These are phyloP conservation scores for Usnea hakonensis DNA, from an alignment of 495 filamentous ascomycete genomes.

Conservation along the genomic window DNA sequence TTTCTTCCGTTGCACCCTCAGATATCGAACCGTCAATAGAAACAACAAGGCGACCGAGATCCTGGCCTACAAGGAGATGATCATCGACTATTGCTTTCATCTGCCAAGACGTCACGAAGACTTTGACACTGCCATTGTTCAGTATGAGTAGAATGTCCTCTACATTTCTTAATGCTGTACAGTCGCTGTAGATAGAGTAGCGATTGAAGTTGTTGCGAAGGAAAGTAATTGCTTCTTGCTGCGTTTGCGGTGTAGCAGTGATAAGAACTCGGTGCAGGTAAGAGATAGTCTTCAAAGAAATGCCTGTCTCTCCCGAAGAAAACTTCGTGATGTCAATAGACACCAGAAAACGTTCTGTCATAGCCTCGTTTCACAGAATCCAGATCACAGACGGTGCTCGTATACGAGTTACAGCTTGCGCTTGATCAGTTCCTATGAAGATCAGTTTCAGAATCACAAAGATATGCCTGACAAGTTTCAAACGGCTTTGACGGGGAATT, in stretches of 20 bases:
- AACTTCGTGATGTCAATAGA: constrained; percentile 36
- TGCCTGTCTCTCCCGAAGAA: constrained; percentile 38
- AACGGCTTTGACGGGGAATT: no score
- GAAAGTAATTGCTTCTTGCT: constrained; percentile 57
- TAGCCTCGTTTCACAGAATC: constrained; percentile 12
- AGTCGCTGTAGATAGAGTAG: constrained; percentile 69
- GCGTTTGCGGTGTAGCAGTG: constrained; percentile 47
- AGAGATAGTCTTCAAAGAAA: constrained; percentile 62
- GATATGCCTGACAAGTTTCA: no score
- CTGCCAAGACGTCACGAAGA: constrained; percentile 70
- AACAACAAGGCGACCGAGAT: constrained; percentile 20
- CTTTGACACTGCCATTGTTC: constrained; percentile 77
- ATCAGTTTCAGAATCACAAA: no score
- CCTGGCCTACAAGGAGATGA: constrained; percentile 23
- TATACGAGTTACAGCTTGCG: not conserved
- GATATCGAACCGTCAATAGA: constrained; percentile 30
- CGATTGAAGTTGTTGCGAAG: constrained; percentile 58
- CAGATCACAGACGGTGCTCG: not conserved
- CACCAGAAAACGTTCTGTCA: constrained; percentile 46
- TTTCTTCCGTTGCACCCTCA: constrained; percentile 26
- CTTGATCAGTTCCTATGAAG: no score
- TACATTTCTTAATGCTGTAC: constrained; percentile 54
- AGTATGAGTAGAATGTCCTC: constrained; percentile 73
- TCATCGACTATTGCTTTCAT: constrained; percentile 42
- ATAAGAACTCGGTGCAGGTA: constrained; percentile 73